Conservation (phyloP, 805 yeast species). For the Kuraishia capsulata region DNA sequence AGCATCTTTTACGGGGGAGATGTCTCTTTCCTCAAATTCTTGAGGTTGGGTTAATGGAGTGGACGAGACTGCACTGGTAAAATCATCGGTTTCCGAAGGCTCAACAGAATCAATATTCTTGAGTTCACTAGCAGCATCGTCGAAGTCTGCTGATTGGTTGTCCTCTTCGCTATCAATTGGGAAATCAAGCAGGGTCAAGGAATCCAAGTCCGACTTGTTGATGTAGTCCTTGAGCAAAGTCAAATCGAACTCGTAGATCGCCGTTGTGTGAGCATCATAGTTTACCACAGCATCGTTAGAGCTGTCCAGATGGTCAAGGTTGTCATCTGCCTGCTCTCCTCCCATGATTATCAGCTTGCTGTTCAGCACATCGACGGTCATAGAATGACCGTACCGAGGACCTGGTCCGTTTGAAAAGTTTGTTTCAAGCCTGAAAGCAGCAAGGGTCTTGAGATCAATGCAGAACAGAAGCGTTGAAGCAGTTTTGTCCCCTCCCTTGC, state of each 20-base stretch:
- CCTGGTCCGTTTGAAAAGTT: slow-evolving; percentile 52
- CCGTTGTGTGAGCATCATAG: slow-evolving; percentile 20
- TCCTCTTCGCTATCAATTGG: not conserved
- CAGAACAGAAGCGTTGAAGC: slow-evolving; percentile 60
- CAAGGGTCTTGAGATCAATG: slow-evolving; percentile 62
- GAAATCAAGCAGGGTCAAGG: not conserved
- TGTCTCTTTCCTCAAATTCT: too few relatives aligned
- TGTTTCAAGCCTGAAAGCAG: slow-evolving; percentile 51
- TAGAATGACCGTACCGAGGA: slow-evolving; percentile 85
- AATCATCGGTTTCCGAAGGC: not conserved
- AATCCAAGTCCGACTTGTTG: slow-evolving; percentile 1
- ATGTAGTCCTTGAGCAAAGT: slow-evolving; percentile 6
- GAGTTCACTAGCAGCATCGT: not conserved
- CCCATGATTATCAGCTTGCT: slow-evolving; percentile 82
- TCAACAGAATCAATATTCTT: not conserved
- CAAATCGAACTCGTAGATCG: slow-evolving; percentile 26
- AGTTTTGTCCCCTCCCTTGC: slow-evolving; percentile 67
- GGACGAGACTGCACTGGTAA: not conserved
- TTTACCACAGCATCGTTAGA: slow-evolving; percentile 15
- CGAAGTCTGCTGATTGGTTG: not conserved
- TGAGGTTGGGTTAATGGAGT: too few relatives aligned
- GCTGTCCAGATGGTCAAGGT: slow-evolving; percentile 18
- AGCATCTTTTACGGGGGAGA: not conserved
- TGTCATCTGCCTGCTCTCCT: slow-evolving; percentile 72
- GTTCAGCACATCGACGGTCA: slow-evolving; percentile 58